Base-by-base conservation (phyloP, 495 filamentous ascomycete species). In the Hyaloscypha finlandica region DNA sequence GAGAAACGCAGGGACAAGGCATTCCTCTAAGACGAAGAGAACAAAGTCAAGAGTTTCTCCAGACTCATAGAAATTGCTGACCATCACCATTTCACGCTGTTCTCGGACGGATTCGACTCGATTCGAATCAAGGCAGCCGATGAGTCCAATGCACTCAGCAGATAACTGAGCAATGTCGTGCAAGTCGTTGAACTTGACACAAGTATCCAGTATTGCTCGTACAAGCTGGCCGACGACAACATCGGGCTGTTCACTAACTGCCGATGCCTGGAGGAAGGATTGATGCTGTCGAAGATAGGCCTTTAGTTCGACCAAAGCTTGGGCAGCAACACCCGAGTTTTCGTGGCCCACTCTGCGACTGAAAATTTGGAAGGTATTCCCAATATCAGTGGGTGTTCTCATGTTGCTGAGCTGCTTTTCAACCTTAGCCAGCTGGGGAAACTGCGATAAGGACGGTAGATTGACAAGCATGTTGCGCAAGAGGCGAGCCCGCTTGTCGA, bases 111-210 rank as follows among this genome's bases (percentile, higher is more conserved):
- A 85, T 68, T 99, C 95, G 19, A 97, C 85, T 61, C 90, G 85
- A 73, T 96, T 97, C 14, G 95, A 89, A 78, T 98, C 95, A 29
- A 98, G 78, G 70, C 92, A 97, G 22, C 95, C 95, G 56, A 98
- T 87, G 48, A 95, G 82, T 11, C 95, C 95, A 32, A 98, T 77
- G 66, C 92, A 94, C 71, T 87, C 86, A 22, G 91, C 89, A 59
- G 90, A 90, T 31, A 96, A 80, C n/a, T 85, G 77, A 61, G 88
- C 81, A 51, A 97, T 91, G 29, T 84, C 82, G 53, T 89, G 84
- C 32, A 81, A 85, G 59, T 87, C 86, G 64, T 88, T 91, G 74
- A 92, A 94, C 67, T 89, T 90, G 55, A 93, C 85, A 61, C 86
- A 88, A 54, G 90, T 92, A 74, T 98, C 92, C 25, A 99, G 84